phyloP scores from a whole-genome alignment of 257 asterid species.

The Mitragyna speciosa region DNA sequence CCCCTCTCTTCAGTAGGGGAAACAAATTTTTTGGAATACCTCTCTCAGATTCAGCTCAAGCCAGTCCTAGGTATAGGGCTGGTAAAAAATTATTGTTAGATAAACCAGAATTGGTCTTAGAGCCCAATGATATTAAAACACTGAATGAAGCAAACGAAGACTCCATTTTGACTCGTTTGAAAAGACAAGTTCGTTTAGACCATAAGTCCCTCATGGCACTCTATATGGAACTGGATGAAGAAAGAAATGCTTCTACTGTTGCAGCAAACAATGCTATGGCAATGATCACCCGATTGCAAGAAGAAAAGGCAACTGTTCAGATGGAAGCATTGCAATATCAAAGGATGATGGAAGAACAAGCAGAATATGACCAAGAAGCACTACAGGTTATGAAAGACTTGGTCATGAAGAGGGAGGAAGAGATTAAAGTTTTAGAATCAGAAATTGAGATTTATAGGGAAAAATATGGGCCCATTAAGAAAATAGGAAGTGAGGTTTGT shows the following conservation, averaged over 20 bases:
- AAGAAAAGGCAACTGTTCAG: slow-evolving; percentile 92
- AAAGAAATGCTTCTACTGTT: slow-evolving; percentile 89
- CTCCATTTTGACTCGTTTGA: slow-evolving; percentile 28
- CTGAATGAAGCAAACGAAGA: slow-evolving; percentile 46
- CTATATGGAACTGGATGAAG: slow-evolving; percentile 88
- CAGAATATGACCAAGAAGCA: slow-evolving; percentile 85
- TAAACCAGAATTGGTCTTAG: slow-evolving; percentile 35
- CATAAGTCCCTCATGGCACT: slow-evolving; percentile 69
- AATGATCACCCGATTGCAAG: slow-evolving; percentile 89
- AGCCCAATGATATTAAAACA: slow-evolving; percentile 37
- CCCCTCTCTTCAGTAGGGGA: slow-evolving; percentile 51
- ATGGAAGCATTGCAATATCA: slow-evolving; percentile 99
- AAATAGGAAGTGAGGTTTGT: slow-evolving; percentile 60
- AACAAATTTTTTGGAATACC: slow-evolving; percentile 60
- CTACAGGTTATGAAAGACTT: slow-evolving; percentile 59
- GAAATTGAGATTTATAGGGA: slow-evolving; percentile 60
- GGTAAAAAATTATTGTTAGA: slow-evolving; percentile 36
- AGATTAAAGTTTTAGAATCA: slow-evolving; percentile 50
- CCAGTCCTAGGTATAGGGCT: slow-evolving; percentile 61
- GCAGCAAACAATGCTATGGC: slow-evolving; percentile 99
- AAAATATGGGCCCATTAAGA: slow-evolving; percentile 49
- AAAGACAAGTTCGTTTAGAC: slow-evolving; percentile 61
- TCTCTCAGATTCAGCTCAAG: slow-evolving; percentile 69
- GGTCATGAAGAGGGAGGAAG: slow-evolving; percentile 63
- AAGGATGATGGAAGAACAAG: slow-evolving; percentile 98